These are phyloP conservation scores for Aspergillus nanangensis DNA, from an alignment of 495 filamentous ascomycete species.

Conservation along the genomic window DNA sequence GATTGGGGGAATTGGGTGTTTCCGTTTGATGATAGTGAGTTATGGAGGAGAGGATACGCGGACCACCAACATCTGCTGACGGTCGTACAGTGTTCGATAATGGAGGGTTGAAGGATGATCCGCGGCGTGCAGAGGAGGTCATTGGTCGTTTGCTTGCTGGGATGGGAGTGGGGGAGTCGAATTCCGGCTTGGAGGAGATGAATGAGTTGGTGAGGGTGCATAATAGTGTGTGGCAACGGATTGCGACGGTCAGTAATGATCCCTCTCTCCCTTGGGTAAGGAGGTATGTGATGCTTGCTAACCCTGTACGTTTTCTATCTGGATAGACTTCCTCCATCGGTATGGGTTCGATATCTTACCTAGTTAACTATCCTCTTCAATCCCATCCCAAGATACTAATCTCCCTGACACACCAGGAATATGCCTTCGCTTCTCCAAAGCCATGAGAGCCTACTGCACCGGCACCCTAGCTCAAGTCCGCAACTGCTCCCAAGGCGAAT, in stretches of 20 bases:
- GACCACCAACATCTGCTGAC: neutral
- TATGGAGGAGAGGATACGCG: neutral
- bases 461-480: slow-evolving; percentile 22
- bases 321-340: too few species aligned
- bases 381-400: too few species aligned
- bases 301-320: neutral
- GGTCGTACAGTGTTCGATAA: slow-evolving; percentile 25
- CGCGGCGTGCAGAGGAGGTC: slow-evolving; percentile 13
- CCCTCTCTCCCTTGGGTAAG: neutral
- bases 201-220: slow-evolving; percentile 13
- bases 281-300: neutral
- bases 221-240: slow-evolving; percentile 17
- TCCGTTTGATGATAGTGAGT: slow-evolving; percentile 22
- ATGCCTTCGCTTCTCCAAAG: slow-evolving; percentile 16
- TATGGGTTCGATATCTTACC: too few species aligned
- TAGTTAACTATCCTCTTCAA: too few species aligned
- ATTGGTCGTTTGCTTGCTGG: slow-evolving; percentile 18
- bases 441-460: slow-evolving; percentile 23
- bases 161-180: slow-evolving; percentile 7
- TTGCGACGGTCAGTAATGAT: slow-evolving; percentile 5
- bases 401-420: too few species aligned
- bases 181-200: too few species aligned
- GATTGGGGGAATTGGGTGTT: slow-evolving; percentile 36
- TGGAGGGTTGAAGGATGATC: slow-evolving; percentile 19
- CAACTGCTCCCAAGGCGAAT: slow-evolving; percentile 5